phyloP scores from a whole-genome alignment of 2,329 filamentous ascomycete genomes.

The Arthrobotrys iridis region DNA sequence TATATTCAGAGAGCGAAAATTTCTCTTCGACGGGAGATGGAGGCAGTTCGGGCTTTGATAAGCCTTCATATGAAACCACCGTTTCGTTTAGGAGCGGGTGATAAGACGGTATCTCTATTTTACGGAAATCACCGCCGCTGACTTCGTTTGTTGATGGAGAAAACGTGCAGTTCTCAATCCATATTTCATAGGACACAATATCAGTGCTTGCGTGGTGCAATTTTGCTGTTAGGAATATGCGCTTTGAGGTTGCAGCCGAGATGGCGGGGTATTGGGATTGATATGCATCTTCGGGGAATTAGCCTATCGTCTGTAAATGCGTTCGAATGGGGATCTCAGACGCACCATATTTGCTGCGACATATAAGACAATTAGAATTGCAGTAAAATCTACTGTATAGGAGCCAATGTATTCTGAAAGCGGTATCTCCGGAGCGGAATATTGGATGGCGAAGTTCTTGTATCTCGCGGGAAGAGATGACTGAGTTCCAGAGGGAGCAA shows the following conservation, averaged over 20 bases:
- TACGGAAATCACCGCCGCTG: background rate
- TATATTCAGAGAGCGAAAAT: too few species aligned
- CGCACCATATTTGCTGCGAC: background rate
- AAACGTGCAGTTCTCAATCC: background rate
- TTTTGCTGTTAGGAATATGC: background rate
- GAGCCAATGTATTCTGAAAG: background rate
- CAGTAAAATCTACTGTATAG: background rate
- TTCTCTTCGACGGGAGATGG: background rate
- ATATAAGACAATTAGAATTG: background rate
- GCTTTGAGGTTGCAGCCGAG: background rate
- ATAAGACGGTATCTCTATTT: background rate
- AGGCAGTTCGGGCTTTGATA: background rate
- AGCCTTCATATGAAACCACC: background rate
- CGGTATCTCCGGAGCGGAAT: background rate
- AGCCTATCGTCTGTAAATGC: too few species aligned
- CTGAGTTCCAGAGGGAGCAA: background rate
- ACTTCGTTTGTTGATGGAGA: background rate
- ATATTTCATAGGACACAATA: background rate
- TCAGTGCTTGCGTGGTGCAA: background rate
- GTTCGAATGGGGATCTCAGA: background rate
- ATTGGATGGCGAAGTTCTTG: background rate
- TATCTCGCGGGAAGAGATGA: background rate
- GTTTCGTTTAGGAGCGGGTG: background rate
- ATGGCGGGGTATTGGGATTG: background rate
- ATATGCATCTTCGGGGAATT: background rate